Conservation (phyloP, 2,329 filamentous ascomycete species). For the Penicillium sp. region DNA sequence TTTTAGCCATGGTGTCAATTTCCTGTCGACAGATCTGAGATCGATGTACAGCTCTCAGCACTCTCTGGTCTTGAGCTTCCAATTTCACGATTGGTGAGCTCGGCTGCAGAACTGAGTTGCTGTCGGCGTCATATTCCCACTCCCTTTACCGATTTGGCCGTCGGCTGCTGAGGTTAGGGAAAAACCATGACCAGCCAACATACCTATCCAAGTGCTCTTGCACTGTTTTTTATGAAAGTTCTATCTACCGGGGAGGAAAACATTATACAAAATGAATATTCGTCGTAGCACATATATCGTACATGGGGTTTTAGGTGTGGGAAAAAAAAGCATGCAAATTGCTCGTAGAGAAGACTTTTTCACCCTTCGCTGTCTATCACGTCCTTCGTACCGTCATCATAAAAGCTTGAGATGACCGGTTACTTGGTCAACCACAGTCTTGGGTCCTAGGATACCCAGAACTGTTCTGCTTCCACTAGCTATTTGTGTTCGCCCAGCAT, state of each 20-base stretch:
- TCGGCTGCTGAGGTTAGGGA: slow-evolving; percentile 85
- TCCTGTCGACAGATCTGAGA: slow-evolving; percentile 97
- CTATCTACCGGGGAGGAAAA: background rate
- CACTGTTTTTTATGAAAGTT: background rate
- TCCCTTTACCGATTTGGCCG: slow-evolving; percentile 76
- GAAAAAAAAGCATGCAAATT: background rate
- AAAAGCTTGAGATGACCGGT: slow-evolving; percentile 81
- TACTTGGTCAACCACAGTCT: slow-evolving; percentile 79
- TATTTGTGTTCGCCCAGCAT: slow-evolving; percentile 97
- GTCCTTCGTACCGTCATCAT: slow-evolving; percentile 39
- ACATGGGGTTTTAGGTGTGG: background rate
- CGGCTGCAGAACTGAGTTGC: slow-evolving; percentile 52
- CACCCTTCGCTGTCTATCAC: background rate
- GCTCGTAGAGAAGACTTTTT: background rate
- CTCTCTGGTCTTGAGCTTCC: slow-evolving; percentile 63
- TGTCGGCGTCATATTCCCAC: slow-evolving; percentile 79
- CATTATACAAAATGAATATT: background rate
- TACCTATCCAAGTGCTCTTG: slow-evolving; percentile 23
- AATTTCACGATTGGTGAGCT: slow-evolving; percentile 57
- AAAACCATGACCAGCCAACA: slow-evolving; percentile 80
- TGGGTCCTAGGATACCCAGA: slow-evolving; percentile 76
- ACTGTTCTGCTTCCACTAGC: slow-evolving; percentile 89
- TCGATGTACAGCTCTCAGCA: slow-evolving; percentile 54
- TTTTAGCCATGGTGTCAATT: slow-evolving; percentile 69
- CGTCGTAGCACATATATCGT: slow-evolving; percentile 9